Base-by-base conservation (phyloP, 148 eudicot species). In the Dianthus caryophyllus region DNA sequence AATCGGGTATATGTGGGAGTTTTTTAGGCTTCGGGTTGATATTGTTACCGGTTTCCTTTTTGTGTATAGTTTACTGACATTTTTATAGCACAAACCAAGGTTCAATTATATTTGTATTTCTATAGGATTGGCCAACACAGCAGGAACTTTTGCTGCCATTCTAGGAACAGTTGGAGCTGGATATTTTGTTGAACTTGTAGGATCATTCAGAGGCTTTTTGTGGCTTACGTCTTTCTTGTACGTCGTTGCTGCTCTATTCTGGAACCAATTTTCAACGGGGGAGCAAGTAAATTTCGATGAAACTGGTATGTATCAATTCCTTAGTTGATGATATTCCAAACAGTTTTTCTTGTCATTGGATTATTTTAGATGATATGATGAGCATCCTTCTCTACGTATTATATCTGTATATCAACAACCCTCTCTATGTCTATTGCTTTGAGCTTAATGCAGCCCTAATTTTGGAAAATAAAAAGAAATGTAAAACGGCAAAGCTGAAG, bases 81-180 rank as follows among this genome's bases (percentile, higher is more conserved):
- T 58, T 31, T 24, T 33, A 50, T 48, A 30, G 65, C 41, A 57
- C 51, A 29, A 39, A 1, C 4, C 18, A 13, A 11, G 44, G 33
- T 63, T 24, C 2, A 15, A 21, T 44, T 8, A 41, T 38, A 20
- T 47, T 67, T 64, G 53, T 66, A 33, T 64, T 39, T 67, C 49
- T 74, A 55, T 71, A 91, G 97, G 97, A 65, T 72, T 91, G 76
- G 81, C 97, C 27, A 91, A 84, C 55, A 91, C 97, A 31, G 96
- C 87, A 8, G 97, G 97, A 29, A 86, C 96, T 14, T 61, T 83
- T 24, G 97, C 97, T 67, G 97, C 97, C 55, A 91, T 91, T 11
- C 33, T 84, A 21, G 96, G 97, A 71, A 91, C 97, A 17, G 85
- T 91, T 68, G 97, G 97, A 71, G 92, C 96, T 66, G 97, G 97